These are phyloP conservation scores for Claviceps citrina DNA, from an alignment of 2,329 filamentous ascomycete genomes.

Conservation along the genomic window DNA sequence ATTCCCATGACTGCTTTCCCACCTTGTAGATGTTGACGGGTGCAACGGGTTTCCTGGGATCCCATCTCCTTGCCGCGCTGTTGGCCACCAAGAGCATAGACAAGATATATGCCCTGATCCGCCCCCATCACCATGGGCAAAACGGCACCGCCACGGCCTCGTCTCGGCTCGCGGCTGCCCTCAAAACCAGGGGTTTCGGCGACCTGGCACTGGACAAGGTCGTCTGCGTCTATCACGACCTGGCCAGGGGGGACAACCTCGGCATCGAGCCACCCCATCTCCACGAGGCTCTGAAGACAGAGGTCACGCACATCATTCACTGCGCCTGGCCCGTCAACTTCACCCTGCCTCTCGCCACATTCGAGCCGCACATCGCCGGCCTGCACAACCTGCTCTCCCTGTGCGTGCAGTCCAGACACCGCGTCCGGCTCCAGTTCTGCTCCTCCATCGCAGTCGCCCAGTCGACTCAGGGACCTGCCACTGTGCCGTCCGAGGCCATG, in stretches of 20 bases:
- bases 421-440: slow-evolving; percentile 32
- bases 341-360: slow-evolving; percentile 34
- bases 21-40: slow-evolving; percentile 33
- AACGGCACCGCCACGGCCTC: background rate
- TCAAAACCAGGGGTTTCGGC: slow-evolving; percentile 16
- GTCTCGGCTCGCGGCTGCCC: background rate
- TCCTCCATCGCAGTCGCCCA: slow-evolving; percentile 29
- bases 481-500: slow-evolving; percentile 21
- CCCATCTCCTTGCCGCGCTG: slow-evolving; percentile 44
- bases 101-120: slow-evolving; percentile 36
- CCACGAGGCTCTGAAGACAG: slow-evolving; percentile 14
- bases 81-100: slow-evolving; percentile 39
- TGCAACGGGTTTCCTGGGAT: slow-evolving; percentile 48
- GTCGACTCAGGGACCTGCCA: slow-evolving; percentile 19
- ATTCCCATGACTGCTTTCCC: background rate
- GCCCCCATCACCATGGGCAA: slow-evolving; percentile 20
- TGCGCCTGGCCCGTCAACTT: slow-evolving; percentile 42
- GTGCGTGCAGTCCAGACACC: slow-evolving; percentile 12
- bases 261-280: slow-evolving; percentile 4
- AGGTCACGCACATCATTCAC: slow-evolving; percentile 31
- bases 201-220: slow-evolving; percentile 14
- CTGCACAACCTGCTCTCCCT: slow-evolving; percentile 29
- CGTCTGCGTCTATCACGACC: slow-evolving; percentile 9
- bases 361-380: slow-evolving; percentile 31
- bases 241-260: slow-evolving; percentile 5